These are phyloP conservation scores for Mycena sanguinolenta DNA, from an alignment of 768 basidiomycete species.

Conservation along the genomic window DNA sequence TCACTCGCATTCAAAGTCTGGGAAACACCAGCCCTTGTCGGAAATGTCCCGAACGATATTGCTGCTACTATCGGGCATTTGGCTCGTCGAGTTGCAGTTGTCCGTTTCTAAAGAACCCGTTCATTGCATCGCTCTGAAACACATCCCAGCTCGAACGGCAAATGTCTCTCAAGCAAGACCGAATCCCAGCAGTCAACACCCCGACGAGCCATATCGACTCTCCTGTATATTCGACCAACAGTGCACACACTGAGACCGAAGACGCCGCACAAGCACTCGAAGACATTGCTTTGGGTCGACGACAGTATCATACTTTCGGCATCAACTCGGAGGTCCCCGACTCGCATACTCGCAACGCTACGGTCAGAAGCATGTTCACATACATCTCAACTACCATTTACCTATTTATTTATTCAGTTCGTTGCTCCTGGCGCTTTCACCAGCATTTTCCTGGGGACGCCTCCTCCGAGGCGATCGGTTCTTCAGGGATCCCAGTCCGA, in stretches of 20 bases:
- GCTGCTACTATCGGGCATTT: constrained; percentile 18
- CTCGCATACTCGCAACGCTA: constrained; percentile 2
- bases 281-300: constrained; percentile 19
- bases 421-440: constrained; percentile 6
- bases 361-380: constrained; percentile 4
- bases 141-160: constrained; percentile 17
- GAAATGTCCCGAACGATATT: constrained; percentile 24
- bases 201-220: constrained; percentile 1
- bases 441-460: constrained; percentile 11
- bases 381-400: too few relatives aligned
- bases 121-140: not conserved
- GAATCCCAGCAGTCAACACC: not conserved
- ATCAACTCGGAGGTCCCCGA: constrained; percentile 21
- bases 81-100: constrained; percentile 21
- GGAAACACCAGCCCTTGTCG: constrained; percentile 19
- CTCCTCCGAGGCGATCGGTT: constrained; percentile 5
- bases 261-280: constrained; percentile 24
- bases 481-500: constrained; percentile 9
- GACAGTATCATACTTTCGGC: constrained; percentile 18
- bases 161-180: constrained; percentile 22
- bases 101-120: not conserved
- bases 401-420: not conserved
- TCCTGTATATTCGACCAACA: constrained; percentile 2
- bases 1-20: constrained; percentile 12
- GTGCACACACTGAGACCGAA: constrained; percentile 19